A percentile compares a stretch with the other conserved stretches of the same genome.
These are phyloP conservation scores for Yamadazyma dendronema DNA, from an alignment of 1,139 yeast species.

Conservation along the genomic window DNA sequence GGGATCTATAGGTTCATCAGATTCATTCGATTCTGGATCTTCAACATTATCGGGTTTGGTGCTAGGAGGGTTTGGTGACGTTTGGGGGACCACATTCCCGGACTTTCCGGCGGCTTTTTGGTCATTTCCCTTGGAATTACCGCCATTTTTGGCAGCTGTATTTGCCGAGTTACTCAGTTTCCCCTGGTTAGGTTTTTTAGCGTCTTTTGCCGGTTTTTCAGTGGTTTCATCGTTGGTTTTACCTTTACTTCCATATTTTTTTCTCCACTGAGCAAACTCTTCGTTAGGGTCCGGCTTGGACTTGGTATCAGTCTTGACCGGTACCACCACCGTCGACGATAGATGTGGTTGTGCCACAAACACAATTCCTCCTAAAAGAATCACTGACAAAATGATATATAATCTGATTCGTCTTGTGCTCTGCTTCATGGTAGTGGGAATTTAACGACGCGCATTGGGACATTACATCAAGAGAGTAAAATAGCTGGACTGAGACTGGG, in stretches of 20 bases:
- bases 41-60: too few species aligned
- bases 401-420: slow-evolving; percentile 9
- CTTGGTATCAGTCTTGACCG: too few species aligned
- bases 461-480: too few species aligned
- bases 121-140: not conserved
- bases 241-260: slow-evolving; percentile 3
- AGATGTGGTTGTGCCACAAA: slow-evolving; percentile 2
- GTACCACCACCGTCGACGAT: not conserved
- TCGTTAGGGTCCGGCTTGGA: slow-evolving; percentile 1
- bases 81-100: too few species aligned
- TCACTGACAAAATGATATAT: slow-evolving; percentile 5
- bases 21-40: too few species aligned
- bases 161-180: too few species aligned
- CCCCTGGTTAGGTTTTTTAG: too few species aligned
- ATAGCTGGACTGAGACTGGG: too few species aligned
- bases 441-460: not conserved
- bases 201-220: not conserved
- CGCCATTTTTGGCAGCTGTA: too few species aligned
- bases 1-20: slow-evolving; percentile 8
- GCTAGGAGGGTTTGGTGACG: slow-evolving; percentile 1
- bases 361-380: slow-evolving; percentile 3
- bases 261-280: slow-evolving; percentile 11
- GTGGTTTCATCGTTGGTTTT: slow-evolving; percentile 1
- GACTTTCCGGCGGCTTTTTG: not conserved
- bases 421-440: slow-evolving; percentile 9